These are phyloP conservation scores for Thelephora ganbajun DNA, from an alignment of 768 basidiomycete genomes.

Conservation along the genomic window DNA sequence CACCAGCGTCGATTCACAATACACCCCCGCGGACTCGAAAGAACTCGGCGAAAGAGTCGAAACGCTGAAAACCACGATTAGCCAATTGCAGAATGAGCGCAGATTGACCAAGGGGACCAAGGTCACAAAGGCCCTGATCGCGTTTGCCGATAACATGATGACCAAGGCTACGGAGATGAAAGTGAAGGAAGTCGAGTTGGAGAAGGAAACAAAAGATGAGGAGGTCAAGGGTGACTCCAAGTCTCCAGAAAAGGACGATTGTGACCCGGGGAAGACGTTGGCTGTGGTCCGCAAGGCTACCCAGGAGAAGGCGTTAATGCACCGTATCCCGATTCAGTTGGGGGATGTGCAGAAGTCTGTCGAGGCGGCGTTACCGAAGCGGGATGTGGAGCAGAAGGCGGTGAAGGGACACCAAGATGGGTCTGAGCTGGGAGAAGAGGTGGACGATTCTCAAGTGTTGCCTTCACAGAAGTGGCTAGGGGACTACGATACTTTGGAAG, in stretches of 20 bases:
- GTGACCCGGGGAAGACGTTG: slow-evolving; percentile 2
- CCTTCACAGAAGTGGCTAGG: no score
- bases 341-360: neutral
- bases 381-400: neutral
- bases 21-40: neutral
- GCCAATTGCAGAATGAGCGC: slow-evolving; percentile 6
- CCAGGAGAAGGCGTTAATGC: neutral
- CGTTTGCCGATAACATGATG: slow-evolving; percentile 9
- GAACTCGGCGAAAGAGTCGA: slow-evolving; percentile 6
- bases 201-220: neutral
- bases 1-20: neutral
- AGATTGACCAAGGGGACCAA: slow-evolving; percentile 10
- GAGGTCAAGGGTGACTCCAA: slow-evolving; percentile 1
- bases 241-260: neutral
- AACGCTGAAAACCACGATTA: slow-evolving; percentile 6
- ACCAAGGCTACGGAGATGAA: slow-evolving; percentile 2
- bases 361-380: neutral
- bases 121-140: slow-evolving; percentile 8
- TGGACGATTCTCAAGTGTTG: neutral
- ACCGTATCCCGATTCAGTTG: neutral
- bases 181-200: slow-evolving; percentile 1
- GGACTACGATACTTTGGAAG: no score
- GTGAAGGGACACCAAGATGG: neutral
- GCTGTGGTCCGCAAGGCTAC: slow-evolving; percentile 6
- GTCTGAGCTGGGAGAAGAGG: neutral